A percentile compares a stretch with the other conserved stretches of the same genome.
Evolutionary conservation across 2,329 filamentous ascomycete genomes (phyloP).

Genomic region (Plectosphaerella sp.): DNA sequence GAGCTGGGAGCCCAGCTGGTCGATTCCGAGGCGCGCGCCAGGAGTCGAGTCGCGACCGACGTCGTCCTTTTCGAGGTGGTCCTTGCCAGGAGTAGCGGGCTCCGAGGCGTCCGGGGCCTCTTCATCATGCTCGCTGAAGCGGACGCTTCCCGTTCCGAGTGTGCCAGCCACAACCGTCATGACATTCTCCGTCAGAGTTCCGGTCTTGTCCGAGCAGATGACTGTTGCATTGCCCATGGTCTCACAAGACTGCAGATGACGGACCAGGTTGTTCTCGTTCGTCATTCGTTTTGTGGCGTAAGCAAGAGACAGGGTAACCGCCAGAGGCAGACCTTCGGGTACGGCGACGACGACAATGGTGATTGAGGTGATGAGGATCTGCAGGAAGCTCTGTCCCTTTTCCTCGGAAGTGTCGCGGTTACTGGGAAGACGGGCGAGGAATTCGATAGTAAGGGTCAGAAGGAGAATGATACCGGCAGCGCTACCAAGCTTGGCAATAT

Average conservation of each 20-base stretch:
- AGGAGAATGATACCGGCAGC: constrained; percentile 14
- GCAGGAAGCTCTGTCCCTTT: constrained; percentile 54
- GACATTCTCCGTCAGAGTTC: constrained; percentile 59
- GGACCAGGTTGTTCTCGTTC: constrained; percentile 58
- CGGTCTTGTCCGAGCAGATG: constrained; percentile 63
- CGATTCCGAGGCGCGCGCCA: not conserved
- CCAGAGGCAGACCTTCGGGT: constrained; percentile 56
- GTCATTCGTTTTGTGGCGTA: constrained; percentile 61
- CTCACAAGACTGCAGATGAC: constrained; percentile 54
- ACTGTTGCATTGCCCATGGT: constrained; percentile 62
- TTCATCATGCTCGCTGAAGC: constrained; percentile 29
- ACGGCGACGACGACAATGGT: constrained; percentile 57
- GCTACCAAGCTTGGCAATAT: constrained; percentile 16
- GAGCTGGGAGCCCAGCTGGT: constrained; percentile 16
- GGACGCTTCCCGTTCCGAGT: constrained; percentile 35
- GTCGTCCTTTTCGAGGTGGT: constrained; percentile 1
- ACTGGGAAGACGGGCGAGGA: constrained; percentile 33
- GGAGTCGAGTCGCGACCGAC: constrained; percentile 1
- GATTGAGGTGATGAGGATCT: constrained; percentile 29
- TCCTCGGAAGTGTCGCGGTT: constrained; percentile 10
- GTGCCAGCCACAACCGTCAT: constrained; percentile 57
- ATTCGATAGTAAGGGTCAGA: constrained; percentile 13
- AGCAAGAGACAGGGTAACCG: constrained; percentile 57
- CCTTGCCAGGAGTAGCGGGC: not conserved
- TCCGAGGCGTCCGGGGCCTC: constrained; percentile 2